phyloP scores from a whole-genome alignment of 257 asterid species.

The Craterostigma plantagineum region DNA sequence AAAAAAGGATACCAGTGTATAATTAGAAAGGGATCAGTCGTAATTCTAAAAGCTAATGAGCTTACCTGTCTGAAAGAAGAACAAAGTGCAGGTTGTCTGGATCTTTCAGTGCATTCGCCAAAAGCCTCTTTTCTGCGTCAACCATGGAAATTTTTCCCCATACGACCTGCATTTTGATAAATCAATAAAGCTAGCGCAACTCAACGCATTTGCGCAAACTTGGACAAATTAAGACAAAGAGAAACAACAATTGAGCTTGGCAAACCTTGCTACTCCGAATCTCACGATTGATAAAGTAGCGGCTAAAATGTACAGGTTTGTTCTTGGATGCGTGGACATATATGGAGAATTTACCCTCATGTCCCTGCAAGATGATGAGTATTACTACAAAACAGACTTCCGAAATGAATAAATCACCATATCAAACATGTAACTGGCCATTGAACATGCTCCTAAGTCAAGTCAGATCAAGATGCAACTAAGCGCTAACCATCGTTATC shows the following conservation, averaged over 20 bases:
- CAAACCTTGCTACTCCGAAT: slow-evolving; percentile 78
- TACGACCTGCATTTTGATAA: slow-evolving; percentile 45
- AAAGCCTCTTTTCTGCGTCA: slow-evolving; percentile 92
- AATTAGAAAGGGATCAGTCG: slow-evolving; percentile 6
- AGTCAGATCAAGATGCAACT: too few species aligned
- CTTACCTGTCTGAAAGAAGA: slow-evolving; percentile 87
- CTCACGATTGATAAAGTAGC: slow-evolving; percentile 80
- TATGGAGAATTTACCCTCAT: slow-evolving; percentile 89
- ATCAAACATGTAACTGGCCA: too few species aligned
- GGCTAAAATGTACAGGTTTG: slow-evolving; percentile 90
- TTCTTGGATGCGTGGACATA: slow-evolving; percentile 94
- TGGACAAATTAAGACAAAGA: not conserved
- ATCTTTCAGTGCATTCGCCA: slow-evolving; percentile 73
- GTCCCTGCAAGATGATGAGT: slow-evolving; percentile 46
- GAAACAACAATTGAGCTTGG: slow-evolving; percentile 3
- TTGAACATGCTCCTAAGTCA: too few species aligned
- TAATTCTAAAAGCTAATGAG: slow-evolving; percentile 6
- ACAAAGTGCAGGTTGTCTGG: slow-evolving; percentile 79
- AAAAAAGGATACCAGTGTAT: slow-evolving; percentile 8
- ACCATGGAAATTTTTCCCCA: slow-evolving; percentile 99
- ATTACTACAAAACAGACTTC: not conserved
- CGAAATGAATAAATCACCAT: too few species aligned
- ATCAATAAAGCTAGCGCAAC: not conserved
- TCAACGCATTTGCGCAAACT: not conserved
- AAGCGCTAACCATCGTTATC: too few species aligned